phyloP scores from a whole-genome alignment of 169 alveolate species.

The Plasmodium adleri region DNA sequence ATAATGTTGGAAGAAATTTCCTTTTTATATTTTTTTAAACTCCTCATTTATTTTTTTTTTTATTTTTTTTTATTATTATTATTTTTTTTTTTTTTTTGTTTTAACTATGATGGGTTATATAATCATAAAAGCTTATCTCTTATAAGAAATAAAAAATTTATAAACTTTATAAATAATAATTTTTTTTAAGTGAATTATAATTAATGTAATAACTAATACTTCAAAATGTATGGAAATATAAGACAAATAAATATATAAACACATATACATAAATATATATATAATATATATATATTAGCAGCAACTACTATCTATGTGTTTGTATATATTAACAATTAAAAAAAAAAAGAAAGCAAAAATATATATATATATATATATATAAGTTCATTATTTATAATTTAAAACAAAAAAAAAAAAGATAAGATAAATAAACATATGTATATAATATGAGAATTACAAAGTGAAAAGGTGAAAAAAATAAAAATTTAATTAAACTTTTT shows the following conservation, averaged over 20 bases:
- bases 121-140: background rate
- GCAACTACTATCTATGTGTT: background rate
- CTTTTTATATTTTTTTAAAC: too few species aligned
- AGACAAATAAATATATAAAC: too few species aligned
- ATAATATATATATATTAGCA: too few species aligned
- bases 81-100: too few species aligned
- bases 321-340: background rate
- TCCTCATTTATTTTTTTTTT: too few species aligned
- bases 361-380: background rate
- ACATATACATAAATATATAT: too few species aligned
- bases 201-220: too few species aligned
- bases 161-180: background rate
- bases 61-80: too few species aligned
- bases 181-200: background rate
- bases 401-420: constrained; percentile 6
- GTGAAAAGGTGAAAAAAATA: background rate
- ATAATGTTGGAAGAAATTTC: too few species aligned
- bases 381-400: constrained; percentile 1
- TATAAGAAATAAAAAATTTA: background rate
- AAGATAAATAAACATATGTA: background rate
- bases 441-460: background rate
- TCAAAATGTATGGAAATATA: too few species aligned
- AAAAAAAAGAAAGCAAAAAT: background rate
- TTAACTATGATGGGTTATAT: too few species aligned
- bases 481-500: constrained; percentile 6